Percentiles rank a stretch among this genome's conserved stretches.
phyloP scores from a whole-genome alignment of 2,329 filamentous ascomycete genomes.

The Hypocreales sp. region DNA sequence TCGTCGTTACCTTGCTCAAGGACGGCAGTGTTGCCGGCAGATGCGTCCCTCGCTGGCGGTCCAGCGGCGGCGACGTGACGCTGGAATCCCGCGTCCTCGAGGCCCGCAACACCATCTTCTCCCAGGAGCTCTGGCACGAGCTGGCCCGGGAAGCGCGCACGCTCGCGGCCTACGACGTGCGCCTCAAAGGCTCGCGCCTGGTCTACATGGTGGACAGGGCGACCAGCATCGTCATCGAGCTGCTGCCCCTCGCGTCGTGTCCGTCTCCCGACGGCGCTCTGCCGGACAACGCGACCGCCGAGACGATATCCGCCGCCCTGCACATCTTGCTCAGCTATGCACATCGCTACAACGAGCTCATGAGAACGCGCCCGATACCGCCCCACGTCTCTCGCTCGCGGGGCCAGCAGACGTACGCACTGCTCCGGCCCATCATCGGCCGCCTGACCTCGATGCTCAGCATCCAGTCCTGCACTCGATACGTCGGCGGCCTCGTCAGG shows the following conservation, averaged over 20 bases:
- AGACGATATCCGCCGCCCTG: constrained; percentile 50
- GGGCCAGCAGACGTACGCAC: constrained; percentile 26
- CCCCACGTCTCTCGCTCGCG: constrained; percentile 21
- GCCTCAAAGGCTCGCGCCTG: constrained; percentile 41
- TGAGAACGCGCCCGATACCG: constrained; percentile 43
- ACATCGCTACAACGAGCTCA: constrained; percentile 59
- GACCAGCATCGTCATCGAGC: constrained; percentile 46
- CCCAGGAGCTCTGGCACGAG: constrained; percentile 84
- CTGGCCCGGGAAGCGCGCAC: constrained; percentile 66
- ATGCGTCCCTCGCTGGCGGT: constrained; percentile 32
- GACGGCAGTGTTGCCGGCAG: constrained; percentile 42
- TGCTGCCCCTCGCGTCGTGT: constrained; percentile 41
- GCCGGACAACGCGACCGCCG: constrained; percentile 37
- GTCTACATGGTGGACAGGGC: constrained; percentile 35
- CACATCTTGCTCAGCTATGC: constrained; percentile 65
- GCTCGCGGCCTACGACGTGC: constrained; percentile 56
- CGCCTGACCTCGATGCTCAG: constrained; percentile 28
- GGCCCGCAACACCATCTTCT: constrained; percentile 64
- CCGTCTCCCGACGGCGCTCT: constrained; percentile 15
- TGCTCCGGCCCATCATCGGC: constrained; percentile 36
- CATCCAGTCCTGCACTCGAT: constrained; percentile 20
- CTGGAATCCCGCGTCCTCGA: constrained; percentile 57
- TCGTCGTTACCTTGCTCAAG: constrained; percentile 53
- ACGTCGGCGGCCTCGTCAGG: constrained; percentile 26
- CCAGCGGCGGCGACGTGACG: constrained; percentile 33